Conservation (phyloP, 192 early-diverging fungal species). For the Coemansia sp. region DNA sequence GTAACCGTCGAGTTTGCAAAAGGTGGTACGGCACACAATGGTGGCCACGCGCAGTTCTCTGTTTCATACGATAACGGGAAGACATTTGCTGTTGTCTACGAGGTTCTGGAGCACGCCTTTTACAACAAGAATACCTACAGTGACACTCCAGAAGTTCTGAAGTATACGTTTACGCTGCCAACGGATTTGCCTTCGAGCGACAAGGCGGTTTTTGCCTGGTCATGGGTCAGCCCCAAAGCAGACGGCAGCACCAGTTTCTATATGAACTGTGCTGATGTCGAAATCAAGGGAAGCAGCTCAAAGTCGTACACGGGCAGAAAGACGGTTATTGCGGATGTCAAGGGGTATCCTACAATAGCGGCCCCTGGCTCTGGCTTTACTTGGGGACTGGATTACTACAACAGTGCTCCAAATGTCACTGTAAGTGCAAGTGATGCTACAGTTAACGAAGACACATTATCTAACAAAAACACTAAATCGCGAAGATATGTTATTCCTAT, state of each 20-base stretch:
- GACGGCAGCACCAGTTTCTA: constrained; percentile 57
- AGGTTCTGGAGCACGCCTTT: constrained; percentile 45
- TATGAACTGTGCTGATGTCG: constrained; percentile 39
- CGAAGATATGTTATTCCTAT: too few species aligned
- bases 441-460: constrained; percentile 1
- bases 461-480: constrained; percentile 5
- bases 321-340: constrained; percentile 38
- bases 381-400: constrained; percentile 34
- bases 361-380: constrained; percentile 44
- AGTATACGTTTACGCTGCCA: constrained; percentile 61
- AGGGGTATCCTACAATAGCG: constrained; percentile 52
- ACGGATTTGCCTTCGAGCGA: constrained; percentile 50
- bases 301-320: constrained; percentile 37
- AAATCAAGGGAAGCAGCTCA: constrained; percentile 27
- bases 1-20: constrained; percentile 52
- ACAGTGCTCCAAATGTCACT: constrained; percentile 23
- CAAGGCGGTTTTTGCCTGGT: constrained; percentile 60
- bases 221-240: constrained; percentile 60
- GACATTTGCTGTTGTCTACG: constrained; percentile 61
- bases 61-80: constrained; percentile 63
- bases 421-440: constrained; percentile 14
- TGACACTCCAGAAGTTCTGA: constrained; percentile 12
- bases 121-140: constrained; percentile 13
- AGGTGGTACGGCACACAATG: constrained; percentile 39
- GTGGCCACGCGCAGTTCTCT: constrained; percentile 70